Conservation (phyloP, 2,329 filamentous ascomycete genomes). For the Pleurostoma richardsiae region DNA sequence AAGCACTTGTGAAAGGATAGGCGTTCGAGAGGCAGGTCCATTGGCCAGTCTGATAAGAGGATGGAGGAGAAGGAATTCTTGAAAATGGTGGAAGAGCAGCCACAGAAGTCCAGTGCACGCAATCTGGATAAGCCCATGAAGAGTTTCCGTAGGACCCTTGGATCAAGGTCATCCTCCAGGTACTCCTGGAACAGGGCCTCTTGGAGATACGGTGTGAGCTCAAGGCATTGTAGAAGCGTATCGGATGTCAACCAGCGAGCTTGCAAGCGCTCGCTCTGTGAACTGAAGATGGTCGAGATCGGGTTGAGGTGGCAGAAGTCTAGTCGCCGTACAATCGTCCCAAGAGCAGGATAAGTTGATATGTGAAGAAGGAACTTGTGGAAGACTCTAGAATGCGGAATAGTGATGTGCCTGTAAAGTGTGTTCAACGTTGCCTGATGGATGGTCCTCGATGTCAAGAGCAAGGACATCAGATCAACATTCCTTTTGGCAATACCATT, state of each 20-base stretch:
- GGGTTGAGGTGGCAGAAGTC: constrained; percentile 87
- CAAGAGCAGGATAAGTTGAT: constrained; percentile 59
- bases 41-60: constrained; percentile 47
- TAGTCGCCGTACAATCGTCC: constrained; percentile 70
- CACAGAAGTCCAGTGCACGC: constrained; percentile 70
- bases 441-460: constrained; percentile 70
- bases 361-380: constrained; percentile 73
- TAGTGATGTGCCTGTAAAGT: constrained; percentile 74
- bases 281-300: constrained; percentile 63
- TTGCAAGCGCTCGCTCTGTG: constrained; percentile 67
- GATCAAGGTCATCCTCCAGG: constrained; percentile 68
- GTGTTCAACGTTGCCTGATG: constrained; percentile 69
- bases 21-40: constrained; percentile 55
- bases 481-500: constrained; percentile 74
- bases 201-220: constrained; percentile 66
- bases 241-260: constrained; percentile 71
- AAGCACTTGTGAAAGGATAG: constrained; percentile 77
- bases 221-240: constrained; percentile 66
- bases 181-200: constrained; percentile 81
- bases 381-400: constrained; percentile 79
- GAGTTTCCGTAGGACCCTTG: constrained; percentile 64
- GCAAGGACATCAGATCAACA: constrained; percentile 69
- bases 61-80: constrained; percentile 57
- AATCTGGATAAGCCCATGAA: constrained; percentile 62
- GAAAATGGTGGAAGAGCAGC: constrained; percentile 65